Evolutionary conservation across 73 alveolate genomes (phyloP).

Genomic region (Tetrahymena malaccensis): DNA sequence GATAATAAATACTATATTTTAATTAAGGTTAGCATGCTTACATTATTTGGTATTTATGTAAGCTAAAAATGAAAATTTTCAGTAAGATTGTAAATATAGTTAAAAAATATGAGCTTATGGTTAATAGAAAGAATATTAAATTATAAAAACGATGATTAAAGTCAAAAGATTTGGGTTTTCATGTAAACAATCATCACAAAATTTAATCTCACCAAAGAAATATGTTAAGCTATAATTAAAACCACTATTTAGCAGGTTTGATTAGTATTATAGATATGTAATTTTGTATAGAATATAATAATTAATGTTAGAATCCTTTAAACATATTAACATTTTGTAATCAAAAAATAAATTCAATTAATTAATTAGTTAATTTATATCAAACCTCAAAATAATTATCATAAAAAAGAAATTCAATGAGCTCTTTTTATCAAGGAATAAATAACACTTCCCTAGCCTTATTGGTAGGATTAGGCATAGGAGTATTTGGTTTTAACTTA

Average conservation of each 20-base stretch:
- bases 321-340: too few relatives aligned
- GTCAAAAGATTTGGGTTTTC: neutral
- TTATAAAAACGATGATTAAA: too few relatives aligned
- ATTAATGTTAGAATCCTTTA: neutral
- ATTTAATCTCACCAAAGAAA: neutral
- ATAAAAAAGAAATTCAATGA: neutral
- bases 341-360: neutral
- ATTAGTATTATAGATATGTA: neutral
- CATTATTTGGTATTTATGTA: too few relatives aligned
- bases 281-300: neutral
- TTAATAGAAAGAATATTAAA: too few relatives aligned
- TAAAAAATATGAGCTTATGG: too few relatives aligned
- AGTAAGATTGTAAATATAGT: neutral
- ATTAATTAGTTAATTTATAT: too few relatives aligned
- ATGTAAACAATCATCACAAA: neutral
- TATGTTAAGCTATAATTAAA: too few relatives aligned
- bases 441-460: neutral
- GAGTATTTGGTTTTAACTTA: neutral
- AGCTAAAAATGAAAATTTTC: too few relatives aligned
- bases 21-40: too few relatives aligned
- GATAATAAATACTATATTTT: too few relatives aligned
- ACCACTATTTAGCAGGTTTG: neutral
- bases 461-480: neutral
- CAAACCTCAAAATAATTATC: neutral
- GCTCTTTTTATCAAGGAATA: neutral